Base-by-base conservation (phyloP, 2,329 filamentous ascomycete species). In the Geosmithia putterillii region DNA sequence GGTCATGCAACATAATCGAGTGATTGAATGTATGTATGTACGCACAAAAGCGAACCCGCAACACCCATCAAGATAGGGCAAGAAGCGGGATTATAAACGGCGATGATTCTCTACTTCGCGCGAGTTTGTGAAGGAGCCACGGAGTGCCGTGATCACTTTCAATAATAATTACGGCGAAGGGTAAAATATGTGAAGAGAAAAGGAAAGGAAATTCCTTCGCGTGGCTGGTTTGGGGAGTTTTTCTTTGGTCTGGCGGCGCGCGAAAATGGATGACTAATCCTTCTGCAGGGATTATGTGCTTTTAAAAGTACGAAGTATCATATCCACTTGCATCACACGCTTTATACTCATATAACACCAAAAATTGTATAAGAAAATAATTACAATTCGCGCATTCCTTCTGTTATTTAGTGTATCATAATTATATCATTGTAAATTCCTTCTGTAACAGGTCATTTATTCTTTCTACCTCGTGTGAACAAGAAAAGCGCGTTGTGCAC, bases 21-120 rank as follows among this genome's bases (percentile, higher is more conserved):
- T 25, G 23, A 25, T n/a, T n/a, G 10, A 14, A 32, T 12, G 9
- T 19, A 48, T 41, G 38, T 35, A 71, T 78, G 71, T 77, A 59
- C 66, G 73, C 73, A 61, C 73, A 73, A 72, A 78, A 65, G 74
- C 74, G 74, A 78, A 78, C 72, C 74, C 67, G 65, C 62, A 59
- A 64, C 66, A 65, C 69, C 66, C 68, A 53, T 52, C 54, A 54
- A 41, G 17, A 55, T 55, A 47, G 57, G 66, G 68, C 63, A 64
- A 62, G 65, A 61, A 60, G 63, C 62, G 65, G 69, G 72, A 78
- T 78, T 77, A 74, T 76, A 69, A 77, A 75, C 69, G 68, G 72
- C 69, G 60, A 43, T 38, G 37, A 63, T 63, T 45, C 50, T 78
- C 73, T 78, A 64, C 74, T 75, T 77, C 71, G 60, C 62, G 57